These are phyloP conservation scores for Plasmodium gonderi DNA, from an alignment of 169 alveolate species.

Conservation along the genomic window DNA sequence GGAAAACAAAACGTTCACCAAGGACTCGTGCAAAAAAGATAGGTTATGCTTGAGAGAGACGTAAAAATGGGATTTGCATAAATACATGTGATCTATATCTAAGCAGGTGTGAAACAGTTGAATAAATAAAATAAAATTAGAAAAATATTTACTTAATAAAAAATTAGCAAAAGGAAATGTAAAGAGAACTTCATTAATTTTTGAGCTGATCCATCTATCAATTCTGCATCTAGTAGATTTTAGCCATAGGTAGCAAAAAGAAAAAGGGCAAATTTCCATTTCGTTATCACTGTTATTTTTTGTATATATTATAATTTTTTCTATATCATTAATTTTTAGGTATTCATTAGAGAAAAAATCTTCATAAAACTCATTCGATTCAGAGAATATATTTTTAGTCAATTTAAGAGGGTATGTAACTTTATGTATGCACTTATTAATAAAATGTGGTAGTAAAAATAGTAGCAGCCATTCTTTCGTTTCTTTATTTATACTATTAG, in stretches of 20 bases:
- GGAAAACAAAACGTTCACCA: conserved; percentile 54
- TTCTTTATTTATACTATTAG: conserved; percentile 51
- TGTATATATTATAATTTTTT: conserved; percentile 58
- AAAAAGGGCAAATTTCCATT: conserved; percentile 45
- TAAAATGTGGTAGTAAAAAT: conserved; percentile 52
- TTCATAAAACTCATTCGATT: conserved; percentile 66
- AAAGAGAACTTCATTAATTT: conserved; percentile 53
- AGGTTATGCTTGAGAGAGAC: conserved; percentile 62
- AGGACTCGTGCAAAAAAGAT: conserved; percentile 51
- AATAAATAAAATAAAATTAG: conserved; percentile 37
- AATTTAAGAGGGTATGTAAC: conserved; percentile 66
- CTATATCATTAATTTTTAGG: conserved; percentile 61
- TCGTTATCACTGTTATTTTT: conserved; percentile 51
- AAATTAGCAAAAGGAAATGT: conserved; percentile 71
- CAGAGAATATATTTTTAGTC: conserved; percentile 53
- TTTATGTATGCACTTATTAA: conserved; percentile 53
- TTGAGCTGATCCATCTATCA: conserved; percentile 69
- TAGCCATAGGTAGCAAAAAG: conserved; percentile 54
- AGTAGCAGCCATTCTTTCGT: conserved; percentile 63
- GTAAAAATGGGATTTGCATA: conserved; percentile 63
- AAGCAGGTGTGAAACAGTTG: conserved; percentile 48
- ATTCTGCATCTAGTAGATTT: conserved; percentile 36
- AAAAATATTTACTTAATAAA: conserved; percentile 62
- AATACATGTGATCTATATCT: conserved; percentile 69
- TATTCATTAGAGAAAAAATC: conserved; percentile 73